phyloP scores from a whole-genome alignment of 345 rosid genomes.

The sweet orange (Citrus sinensis) region DVS_A1.0 CM039165.1:37980501-37981000 shows the following conservation, averaged over 20 bases:
- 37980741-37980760: not conserved
- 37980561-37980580: constrained; percentile 73
- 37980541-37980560: not conserved
- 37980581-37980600: constrained; percentile 68
- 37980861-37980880: not conserved
- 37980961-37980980: not conserved
- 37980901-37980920: not conserved
- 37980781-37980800: not conserved
- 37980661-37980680: not conserved
- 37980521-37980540: not conserved
- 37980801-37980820: not conserved
- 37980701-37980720: no score
- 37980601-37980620: constrained; percentile 54
- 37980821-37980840: not conserved
- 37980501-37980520: no score
- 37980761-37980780: not conserved
- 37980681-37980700: not conserved
- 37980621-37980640: constrained; percentile 15
- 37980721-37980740: not conserved
- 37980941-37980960: not conserved
- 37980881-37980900: not conserved
- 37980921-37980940: not conserved
- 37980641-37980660: constrained; percentile 26
- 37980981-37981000: not conserved
- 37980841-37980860: not conserved